Evolutionary conservation across 2,329 filamentous ascomycete species (phyloP).

Genomic region (Colletotrichum limetticola): DNA sequence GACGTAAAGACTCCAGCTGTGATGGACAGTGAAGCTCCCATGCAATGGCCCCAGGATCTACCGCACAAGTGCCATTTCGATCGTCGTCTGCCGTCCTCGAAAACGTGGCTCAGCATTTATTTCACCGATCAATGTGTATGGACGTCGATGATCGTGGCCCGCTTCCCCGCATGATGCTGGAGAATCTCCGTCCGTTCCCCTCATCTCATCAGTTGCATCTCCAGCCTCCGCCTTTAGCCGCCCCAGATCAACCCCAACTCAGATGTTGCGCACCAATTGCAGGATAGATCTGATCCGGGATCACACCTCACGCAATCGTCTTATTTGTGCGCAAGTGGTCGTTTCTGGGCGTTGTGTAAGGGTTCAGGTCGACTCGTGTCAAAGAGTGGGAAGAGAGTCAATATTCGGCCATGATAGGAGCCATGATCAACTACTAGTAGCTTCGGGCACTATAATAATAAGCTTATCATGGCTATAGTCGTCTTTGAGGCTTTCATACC

Average conservation of each 20-base stretch:
- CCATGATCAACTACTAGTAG: not conserved
- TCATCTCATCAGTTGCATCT: not conserved
- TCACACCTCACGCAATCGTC: not conserved
- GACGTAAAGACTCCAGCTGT: too few relatives aligned
- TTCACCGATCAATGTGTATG: not conserved
- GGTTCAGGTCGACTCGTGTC: not conserved
- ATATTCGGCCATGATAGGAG: not conserved
- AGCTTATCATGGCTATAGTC: not conserved
- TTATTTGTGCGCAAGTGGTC: conserved; percentile 32
- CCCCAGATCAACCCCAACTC: conserved; percentile 11
- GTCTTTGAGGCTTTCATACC: not conserved
- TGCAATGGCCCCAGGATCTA: too few relatives aligned
- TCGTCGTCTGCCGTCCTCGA: too few relatives aligned
- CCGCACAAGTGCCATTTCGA: too few relatives aligned
- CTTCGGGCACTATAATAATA: not conserved
- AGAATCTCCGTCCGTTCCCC: conserved; percentile 7
- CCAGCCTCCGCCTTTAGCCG: conserved; percentile 29
- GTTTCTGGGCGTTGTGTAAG: conserved; percentile 7
- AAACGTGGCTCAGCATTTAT: not conserved
- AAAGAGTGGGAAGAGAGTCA: not conserved
- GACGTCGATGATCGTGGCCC: not conserved
- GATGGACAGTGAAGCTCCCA: too few relatives aligned
- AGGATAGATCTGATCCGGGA: not conserved
- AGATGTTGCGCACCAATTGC: conserved; percentile 27
- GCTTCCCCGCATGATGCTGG: conserved; percentile 16